These are phyloP conservation scores for Salix purpurea DNA, from an alignment of 345 rosid genomes.

Conservation along the genomic window DNA sequence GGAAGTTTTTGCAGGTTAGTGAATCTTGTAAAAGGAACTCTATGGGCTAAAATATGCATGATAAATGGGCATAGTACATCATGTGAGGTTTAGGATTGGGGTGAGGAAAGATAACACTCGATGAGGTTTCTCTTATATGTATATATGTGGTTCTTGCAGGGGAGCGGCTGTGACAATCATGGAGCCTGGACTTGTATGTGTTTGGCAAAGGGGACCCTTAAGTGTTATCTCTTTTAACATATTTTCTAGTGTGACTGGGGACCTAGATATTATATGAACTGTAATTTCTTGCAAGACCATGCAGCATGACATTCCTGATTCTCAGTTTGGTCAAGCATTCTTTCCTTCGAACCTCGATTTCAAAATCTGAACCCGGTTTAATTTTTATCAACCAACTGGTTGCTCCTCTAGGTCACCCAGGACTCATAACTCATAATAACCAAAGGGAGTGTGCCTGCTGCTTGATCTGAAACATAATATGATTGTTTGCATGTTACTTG, in stretches of 20 bases:
- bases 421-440: neutral
- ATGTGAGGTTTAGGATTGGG: conserved; percentile 44
- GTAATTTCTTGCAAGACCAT: neutral
- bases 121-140: conserved; percentile 94
- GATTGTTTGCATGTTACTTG: conserved; percentile 13
- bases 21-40: conserved; percentile 2
- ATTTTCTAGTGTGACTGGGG: conserved; percentile 40
- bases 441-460: neutral
- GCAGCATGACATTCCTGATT: neutral
- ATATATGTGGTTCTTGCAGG: conserved; percentile 99
- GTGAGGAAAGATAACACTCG: conserved; percentile 56
- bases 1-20: conserved; percentile 98
- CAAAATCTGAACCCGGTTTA: neutral
- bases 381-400: neutral
- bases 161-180: conserved; percentile 73
- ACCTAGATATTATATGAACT: conserved; percentile 19
- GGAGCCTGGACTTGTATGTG: conserved; percentile 99
- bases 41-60: conserved; percentile 37
- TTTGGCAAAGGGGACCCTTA: conserved; percentile 52
- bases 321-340: neutral
- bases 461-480: neutral
- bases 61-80: conserved; percentile 39
- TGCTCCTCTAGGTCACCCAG: neutral
- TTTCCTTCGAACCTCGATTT: neutral
- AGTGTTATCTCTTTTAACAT: conserved; percentile 35